Conservation (phyloP, 306 rosid genomes). For the Oemleria cerasiformis region DNA sequence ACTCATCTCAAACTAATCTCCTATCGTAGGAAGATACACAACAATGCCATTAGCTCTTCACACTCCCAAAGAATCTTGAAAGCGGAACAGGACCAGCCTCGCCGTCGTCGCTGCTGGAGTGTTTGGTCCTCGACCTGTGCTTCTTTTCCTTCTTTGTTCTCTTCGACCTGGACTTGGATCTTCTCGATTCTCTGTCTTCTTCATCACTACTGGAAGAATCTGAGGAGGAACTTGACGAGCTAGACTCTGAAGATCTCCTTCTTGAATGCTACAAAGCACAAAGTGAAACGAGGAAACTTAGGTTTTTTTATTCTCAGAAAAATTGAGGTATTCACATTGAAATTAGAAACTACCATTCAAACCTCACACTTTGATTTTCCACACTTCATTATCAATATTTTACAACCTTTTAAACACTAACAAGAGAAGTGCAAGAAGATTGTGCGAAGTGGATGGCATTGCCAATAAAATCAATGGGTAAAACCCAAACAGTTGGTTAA, state of each 20-base stretch:
- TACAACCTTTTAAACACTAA: not conserved
- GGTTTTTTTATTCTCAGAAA: no score
- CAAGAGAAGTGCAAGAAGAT: not conserved
- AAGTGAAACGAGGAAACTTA: constrained; percentile 15
- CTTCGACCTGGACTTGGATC: constrained; percentile 82
- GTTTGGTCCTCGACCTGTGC: constrained; percentile 66
- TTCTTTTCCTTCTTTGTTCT: constrained; percentile 82
- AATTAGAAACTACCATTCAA: not conserved
- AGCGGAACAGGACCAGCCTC: constrained; percentile 85
- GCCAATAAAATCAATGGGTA: not conserved
- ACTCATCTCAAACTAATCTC: constrained; percentile 31
- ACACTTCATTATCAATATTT: not conserved
- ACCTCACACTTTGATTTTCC: not conserved
- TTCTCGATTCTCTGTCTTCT: constrained; percentile 66
- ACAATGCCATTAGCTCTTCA: constrained; percentile 45
- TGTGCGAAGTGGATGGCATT: not conserved
- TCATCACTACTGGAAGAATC: constrained; percentile 66
- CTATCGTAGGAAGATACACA: constrained; percentile 42
- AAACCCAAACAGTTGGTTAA: not conserved
- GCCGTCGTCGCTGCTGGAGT: constrained; percentile 42
- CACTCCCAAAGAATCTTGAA: constrained; percentile 76
- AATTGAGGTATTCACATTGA: not conserved
- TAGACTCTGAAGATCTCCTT: constrained; percentile 67
- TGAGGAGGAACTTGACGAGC: constrained; percentile 65
- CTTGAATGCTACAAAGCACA: constrained; percentile 66